phyloP scores from a whole-genome alignment of 2,329 filamentous ascomycete genomes.

The Stemphylium beticola region DNA sequence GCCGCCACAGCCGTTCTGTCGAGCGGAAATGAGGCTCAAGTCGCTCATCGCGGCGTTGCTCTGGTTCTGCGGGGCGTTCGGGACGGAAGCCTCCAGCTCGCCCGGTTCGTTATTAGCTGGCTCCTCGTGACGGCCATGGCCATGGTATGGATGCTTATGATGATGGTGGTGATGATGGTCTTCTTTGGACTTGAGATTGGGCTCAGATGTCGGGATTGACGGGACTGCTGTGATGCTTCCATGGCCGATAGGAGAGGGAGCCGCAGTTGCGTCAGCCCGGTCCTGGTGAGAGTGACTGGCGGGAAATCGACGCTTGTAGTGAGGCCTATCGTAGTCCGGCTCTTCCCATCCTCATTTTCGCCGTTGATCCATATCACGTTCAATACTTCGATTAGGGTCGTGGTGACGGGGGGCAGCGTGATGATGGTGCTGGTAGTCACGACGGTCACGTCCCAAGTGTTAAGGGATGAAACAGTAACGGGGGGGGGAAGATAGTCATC shows the following conservation, averaged over 20 bases:
- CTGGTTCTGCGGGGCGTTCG: neutral
- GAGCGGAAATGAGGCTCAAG: neutral
- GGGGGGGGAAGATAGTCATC: constrained; percentile 4
- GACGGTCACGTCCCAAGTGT: too few species aligned
- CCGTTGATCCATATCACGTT: too few species aligned
- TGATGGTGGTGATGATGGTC: neutral
- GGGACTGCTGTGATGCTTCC: neutral
- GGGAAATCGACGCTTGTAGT: neutral
- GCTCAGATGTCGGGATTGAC: neutral
- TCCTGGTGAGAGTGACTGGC: too few species aligned
- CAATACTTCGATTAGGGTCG: too few species aligned
- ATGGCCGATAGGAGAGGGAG: neutral
- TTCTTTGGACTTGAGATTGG: neutral
- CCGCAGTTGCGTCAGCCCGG: neutral
- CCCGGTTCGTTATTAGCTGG: neutral
- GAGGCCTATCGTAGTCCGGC: neutral
- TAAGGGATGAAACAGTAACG: neutral
- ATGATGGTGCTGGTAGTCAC: too few species aligned
- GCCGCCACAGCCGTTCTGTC: neutral
- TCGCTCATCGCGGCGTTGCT: neutral
- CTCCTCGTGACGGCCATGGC: neutral
- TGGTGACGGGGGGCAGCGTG: too few species aligned
- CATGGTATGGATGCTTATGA: neutral
- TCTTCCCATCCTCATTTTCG: neutral
- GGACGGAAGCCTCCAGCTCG: neutral